Base-by-base conservation (phyloP, 2,329 filamentous ascomycete genomes). In the Ceratocystiopsis brevicomis region DNA sequence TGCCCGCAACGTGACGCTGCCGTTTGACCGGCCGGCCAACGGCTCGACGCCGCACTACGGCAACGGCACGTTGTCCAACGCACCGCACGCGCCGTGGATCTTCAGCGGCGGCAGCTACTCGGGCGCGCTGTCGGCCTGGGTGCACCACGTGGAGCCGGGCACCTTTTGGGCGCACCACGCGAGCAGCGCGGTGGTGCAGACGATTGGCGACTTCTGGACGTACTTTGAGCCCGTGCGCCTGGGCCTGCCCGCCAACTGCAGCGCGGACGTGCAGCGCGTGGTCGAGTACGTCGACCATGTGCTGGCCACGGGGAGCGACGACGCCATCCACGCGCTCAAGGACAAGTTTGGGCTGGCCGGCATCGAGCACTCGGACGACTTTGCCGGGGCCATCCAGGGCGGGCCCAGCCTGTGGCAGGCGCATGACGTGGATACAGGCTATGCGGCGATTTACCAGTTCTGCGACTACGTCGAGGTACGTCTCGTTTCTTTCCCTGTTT, bases 141-240 rank as follows among this genome's bases (percentile, higher is more conserved):
- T 64, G 4, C 65, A 64, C 19, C 57, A 60, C 13, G 56, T 64
- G 15, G 62, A 64, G 11, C 68, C 70, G 0, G 71, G 67, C n/a
- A 73, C 68, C 0, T 70, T 68, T 54, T 74, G 69, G 69, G 68
- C 69, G 0, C 74, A 73, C 51, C 67, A 70, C 48, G 65, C 69
- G 17, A 69, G 67, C 12, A 71, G 67, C 51, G 71, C 68, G 2
- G 66, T 69, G 1, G 71, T 74, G 0, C 55, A 75, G 54, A 59
- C 66, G 0, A 58, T 73, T 17, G 57, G 59, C 9, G 62, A 67
- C 41, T 68, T 73, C 51, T 74, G 67, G 67, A 60, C 65, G 52
- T 75, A 75, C 51, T 74, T 72, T 52, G 56, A 59, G 10, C 70
- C 71, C 0, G 59, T 73, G 4, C 63, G 66, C 46, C 56, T 67